These are phyloP conservation scores for Acidiella bohemica DNA, from an alignment of 495 filamentous ascomycete genomes.

Conservation along the genomic window DNA sequence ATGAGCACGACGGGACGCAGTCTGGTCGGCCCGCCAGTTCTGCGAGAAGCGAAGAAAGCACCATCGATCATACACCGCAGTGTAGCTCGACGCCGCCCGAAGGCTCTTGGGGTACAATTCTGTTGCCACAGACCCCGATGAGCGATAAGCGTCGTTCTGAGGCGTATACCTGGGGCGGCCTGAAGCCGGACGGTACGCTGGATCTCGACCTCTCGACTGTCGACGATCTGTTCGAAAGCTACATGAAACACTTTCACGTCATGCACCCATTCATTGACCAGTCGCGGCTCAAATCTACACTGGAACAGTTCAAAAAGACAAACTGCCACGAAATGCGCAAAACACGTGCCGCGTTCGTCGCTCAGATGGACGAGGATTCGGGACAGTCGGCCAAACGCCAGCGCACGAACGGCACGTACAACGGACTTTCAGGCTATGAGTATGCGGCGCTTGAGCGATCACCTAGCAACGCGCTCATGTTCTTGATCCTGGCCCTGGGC, in stretches of 20 bases:
- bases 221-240: constrained; percentile 53
- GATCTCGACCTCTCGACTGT: constrained; percentile 52
- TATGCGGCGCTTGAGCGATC: background rate
- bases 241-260: constrained; percentile 65
- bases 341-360: background rate
- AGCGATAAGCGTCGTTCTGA: constrained; percentile 14
- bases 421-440: background rate
- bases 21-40: constrained; percentile 15
- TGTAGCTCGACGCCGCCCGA: too few species aligned
- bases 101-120: too few species aligned
- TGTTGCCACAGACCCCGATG: constrained; percentile 9
- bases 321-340: too few species aligned
- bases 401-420: background rate
- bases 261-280: constrained; percentile 77
- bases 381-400: background rate
- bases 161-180: constrained; percentile 29
- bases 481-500: constrained; percentile 73
- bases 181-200: constrained; percentile 47
- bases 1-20: constrained; percentile 30
- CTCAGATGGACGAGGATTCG: background rate
- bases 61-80: too few species aligned
- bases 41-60: too few species aligned
- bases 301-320: constrained; percentile 46
- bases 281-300: constrained; percentile 33
- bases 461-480: constrained; percentile 55